Evolutionary conservation across 2,329 filamentous ascomycete genomes (phyloP).

Genomic region (Penicillium frequentans): DNA sequence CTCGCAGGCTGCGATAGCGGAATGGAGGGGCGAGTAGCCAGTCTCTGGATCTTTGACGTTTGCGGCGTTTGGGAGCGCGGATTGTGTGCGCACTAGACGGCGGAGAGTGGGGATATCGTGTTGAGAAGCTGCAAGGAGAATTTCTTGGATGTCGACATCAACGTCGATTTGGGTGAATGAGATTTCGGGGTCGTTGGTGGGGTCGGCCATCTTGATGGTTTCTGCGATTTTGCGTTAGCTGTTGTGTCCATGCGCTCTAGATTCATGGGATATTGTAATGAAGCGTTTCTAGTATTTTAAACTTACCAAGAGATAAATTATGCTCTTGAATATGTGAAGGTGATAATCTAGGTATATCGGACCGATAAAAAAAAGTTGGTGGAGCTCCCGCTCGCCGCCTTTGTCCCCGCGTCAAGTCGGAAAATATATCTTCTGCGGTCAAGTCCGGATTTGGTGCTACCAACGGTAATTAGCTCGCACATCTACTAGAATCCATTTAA

Average conservation of each 20-base stretch:
- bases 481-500: background rate
- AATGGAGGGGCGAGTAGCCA: slow-evolving; percentile 83
- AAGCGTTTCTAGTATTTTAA: background rate
- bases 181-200: slow-evolving; percentile 20
- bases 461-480: background rate
- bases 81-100: slow-evolving; percentile 62
- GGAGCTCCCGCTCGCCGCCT: slow-evolving; percentile 28
- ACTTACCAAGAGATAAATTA: background rate
- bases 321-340: background rate
- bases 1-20: slow-evolving; percentile 77
- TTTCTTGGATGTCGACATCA: slow-evolving; percentile 53
- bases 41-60: slow-evolving; percentile 83
- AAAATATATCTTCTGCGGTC: slow-evolving; percentile 14
- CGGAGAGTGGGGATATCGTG: slow-evolving; percentile 69
- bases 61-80: slow-evolving; percentile 53
- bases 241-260: background rate
- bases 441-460: too few species aligned
- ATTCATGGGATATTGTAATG: background rate
- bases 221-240: slow-evolving; percentile 6
- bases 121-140: slow-evolving; percentile 65
- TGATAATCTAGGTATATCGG: background rate
- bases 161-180: slow-evolving; percentile 32
- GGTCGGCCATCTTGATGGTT: slow-evolving; percentile 25
- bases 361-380: slow-evolving; percentile 25
- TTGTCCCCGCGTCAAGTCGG: slow-evolving; percentile 23